These are phyloP conservation scores for Terfezia boudieri DNA, from an alignment of 495 filamentous ascomycete species.

Conservation along the genomic window DNA sequence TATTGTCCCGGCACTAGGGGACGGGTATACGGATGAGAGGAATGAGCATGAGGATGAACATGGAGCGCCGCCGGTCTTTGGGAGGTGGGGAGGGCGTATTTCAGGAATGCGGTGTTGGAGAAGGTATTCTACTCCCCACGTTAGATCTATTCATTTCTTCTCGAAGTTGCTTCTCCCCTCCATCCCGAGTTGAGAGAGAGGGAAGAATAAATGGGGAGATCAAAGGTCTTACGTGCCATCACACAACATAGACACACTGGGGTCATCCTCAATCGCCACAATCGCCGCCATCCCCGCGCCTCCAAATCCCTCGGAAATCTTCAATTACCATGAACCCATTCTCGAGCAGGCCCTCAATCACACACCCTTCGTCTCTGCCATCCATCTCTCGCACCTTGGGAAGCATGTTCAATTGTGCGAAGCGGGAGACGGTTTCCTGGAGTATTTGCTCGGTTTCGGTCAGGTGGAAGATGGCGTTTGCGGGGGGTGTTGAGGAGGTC, in stretches of 20 bases:
- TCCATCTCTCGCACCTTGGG: conserved; percentile 97
- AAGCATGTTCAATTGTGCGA: conserved; percentile 65
- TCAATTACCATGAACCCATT: conserved; percentile 95
- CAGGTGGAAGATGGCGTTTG: conserved; percentile 80
- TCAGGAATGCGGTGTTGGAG: conserved; percentile 80
- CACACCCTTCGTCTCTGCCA: conserved; percentile 54
- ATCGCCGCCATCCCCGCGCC: conserved; percentile 77
- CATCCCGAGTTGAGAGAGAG: too few relatives aligned
- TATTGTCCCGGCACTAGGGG: too few relatives aligned
- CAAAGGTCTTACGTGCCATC: conserved; percentile 27
- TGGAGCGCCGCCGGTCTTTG: conserved; percentile 30
- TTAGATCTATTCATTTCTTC: too few relatives aligned
- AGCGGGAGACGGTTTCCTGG: conserved; percentile 74
- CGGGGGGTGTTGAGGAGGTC: conserved; percentile 33
- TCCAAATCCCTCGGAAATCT: conserved; percentile 88
- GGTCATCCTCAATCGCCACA: conserved; percentile 47
- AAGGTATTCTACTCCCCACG: conserved; percentile 58
- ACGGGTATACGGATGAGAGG: too few relatives aligned
- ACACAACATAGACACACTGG: conserved; percentile 75
- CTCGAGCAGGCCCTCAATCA: conserved; percentile 88
- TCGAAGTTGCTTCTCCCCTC: too few relatives aligned
- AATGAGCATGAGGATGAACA: too few relatives aligned
- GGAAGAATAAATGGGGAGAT: too few relatives aligned
- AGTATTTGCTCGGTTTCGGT: conserved; percentile 80
- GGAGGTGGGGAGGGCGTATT: conserved; percentile 52